Percentiles rank a stretch among this genome's conserved stretches.
Conservation (phyloP, 2,329 filamentous ascomycete species). For the Septoria linicola region DNA sequence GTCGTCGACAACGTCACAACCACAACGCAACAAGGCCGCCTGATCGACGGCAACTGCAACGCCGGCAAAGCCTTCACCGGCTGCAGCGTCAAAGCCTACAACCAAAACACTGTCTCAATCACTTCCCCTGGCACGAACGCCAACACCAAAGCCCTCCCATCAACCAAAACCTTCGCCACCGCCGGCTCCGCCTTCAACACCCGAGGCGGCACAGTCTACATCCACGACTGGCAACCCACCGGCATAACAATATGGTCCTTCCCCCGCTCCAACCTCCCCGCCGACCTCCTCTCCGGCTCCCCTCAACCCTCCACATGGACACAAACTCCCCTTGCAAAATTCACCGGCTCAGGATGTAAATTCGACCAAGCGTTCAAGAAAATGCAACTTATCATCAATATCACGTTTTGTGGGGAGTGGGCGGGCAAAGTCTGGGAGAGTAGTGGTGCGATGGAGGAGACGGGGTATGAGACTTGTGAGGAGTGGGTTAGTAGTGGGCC, state of each 20-base stretch:
- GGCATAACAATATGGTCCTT: constrained; percentile 83
- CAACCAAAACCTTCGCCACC: constrained; percentile 29
- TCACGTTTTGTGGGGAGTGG: constrained; percentile 85
- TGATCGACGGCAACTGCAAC: constrained; percentile 34
- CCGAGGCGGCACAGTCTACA: constrained; percentile 48
- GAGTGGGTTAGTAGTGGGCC: constrained; percentile 73
- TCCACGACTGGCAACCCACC: constrained; percentile 63
- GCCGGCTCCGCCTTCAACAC: constrained; percentile 55
- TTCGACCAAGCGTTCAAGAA: constrained; percentile 68
- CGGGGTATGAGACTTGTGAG: constrained; percentile 61
- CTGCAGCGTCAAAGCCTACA: constrained; percentile 49
- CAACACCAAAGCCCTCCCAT: not conserved
- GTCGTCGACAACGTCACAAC: constrained; percentile 38
- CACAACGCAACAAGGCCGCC: constrained; percentile 27
- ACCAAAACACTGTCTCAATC: constrained; percentile 51
- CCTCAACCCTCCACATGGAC: constrained; percentile 71
- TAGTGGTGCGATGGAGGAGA: constrained; percentile 59
- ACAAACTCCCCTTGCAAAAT: constrained; percentile 61
- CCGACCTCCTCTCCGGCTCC: constrained; percentile 57
- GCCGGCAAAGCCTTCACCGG: constrained; percentile 44
- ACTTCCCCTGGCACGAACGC: constrained; percentile 17
- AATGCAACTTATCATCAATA: constrained; percentile 77
- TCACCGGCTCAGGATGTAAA: constrained; percentile 65
- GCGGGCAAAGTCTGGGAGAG: constrained; percentile 67
- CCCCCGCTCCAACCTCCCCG: constrained; percentile 63